These are phyloP conservation scores for Anisogramma anomala DNA, from an alignment of 2,329 filamentous ascomycete genomes.

Conservation along the genomic window DNA sequence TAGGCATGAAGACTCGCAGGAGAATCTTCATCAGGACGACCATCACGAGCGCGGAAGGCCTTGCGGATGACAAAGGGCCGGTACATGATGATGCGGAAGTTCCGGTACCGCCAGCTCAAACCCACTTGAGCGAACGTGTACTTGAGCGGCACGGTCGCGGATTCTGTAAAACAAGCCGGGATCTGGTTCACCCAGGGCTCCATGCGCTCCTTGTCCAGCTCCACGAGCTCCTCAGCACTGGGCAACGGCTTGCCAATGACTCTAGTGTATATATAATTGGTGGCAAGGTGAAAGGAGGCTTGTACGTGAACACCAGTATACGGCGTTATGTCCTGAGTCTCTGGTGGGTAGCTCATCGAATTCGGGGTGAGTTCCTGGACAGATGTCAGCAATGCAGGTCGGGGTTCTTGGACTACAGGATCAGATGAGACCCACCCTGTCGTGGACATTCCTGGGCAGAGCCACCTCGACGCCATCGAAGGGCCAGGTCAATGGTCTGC, in stretches of 20 bases:
- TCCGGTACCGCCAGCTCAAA: constrained; percentile 32
- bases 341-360: constrained; percentile 23
- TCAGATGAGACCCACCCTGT: constrained; percentile 14
- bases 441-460: constrained; percentile 18
- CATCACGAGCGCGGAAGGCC: constrained; percentile 19
- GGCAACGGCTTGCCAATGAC: constrained; percentile 34
- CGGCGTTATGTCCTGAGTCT: constrained; percentile 29
- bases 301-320: constrained; percentile 33
- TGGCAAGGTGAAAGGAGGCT: constrained; percentile 32
- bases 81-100: constrained; percentile 37
- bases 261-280: constrained; percentile 32
- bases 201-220: constrained; percentile 28
- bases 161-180: constrained; percentile 26
- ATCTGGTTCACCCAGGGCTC: constrained; percentile 27
- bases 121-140: constrained; percentile 30
- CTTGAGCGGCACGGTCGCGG: constrained; percentile 22
- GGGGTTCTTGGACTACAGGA: neutral
- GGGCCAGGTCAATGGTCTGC: constrained; percentile 19
- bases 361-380: constrained; percentile 23
- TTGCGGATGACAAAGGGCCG: constrained; percentile 33
- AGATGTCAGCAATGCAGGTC: neutral
- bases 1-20: constrained; percentile 20
- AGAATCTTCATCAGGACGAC: constrained; percentile 13
- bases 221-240: constrained; percentile 28
- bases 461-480: constrained; percentile 18